Evolutionary conservation across 306 rosid genomes (phyloP).

Genomic region (Casuarina cunninghamiana): DNA sequence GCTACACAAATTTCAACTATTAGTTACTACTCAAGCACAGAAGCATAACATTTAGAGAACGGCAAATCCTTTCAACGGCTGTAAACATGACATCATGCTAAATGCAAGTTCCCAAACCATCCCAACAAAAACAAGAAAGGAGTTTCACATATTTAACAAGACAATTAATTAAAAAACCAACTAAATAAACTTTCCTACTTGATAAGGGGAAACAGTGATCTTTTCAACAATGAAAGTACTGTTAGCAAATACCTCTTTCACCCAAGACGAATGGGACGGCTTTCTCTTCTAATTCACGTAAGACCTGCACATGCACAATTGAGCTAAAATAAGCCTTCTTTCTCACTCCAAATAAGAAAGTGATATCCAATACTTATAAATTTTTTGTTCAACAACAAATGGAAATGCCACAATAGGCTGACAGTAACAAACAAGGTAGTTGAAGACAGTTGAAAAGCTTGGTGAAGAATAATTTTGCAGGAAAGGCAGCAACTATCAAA

Average conservation of each 20-base stretch:
- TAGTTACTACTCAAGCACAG: not conserved
- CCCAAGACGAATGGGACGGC: conserved; percentile 70
- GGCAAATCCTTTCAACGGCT: not conserved
- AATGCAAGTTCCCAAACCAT: not conserved
- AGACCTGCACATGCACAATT: conserved; percentile 52
- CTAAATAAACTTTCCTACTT: not conserved
- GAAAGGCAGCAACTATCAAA: not conserved
- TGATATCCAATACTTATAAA: conserved; percentile 6
- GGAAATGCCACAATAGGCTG: not conserved
- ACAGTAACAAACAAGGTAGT: not conserved
- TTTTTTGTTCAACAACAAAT: not conserved
- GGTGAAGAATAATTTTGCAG: not conserved
- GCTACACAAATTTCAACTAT: conserved; percentile 46
- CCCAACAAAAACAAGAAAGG: not conserved
- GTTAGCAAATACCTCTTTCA: conserved; percentile 71
- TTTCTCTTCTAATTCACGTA: conserved; percentile 85
- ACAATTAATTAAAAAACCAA: not conserved
- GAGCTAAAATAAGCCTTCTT: conserved; percentile 6
- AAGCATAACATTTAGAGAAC: too few relatives aligned
- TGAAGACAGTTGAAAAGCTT: not conserved
- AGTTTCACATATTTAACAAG: not conserved
- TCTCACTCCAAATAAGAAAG: not conserved
- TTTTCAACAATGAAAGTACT: conserved; percentile 20
- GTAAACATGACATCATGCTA: too few relatives aligned
- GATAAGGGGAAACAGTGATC: not conserved